These are phyloP conservation scores for Arthrobotrys megalospora DNA, from an alignment of 2,329 filamentous ascomycete species.

Conservation along the genomic window DNA sequence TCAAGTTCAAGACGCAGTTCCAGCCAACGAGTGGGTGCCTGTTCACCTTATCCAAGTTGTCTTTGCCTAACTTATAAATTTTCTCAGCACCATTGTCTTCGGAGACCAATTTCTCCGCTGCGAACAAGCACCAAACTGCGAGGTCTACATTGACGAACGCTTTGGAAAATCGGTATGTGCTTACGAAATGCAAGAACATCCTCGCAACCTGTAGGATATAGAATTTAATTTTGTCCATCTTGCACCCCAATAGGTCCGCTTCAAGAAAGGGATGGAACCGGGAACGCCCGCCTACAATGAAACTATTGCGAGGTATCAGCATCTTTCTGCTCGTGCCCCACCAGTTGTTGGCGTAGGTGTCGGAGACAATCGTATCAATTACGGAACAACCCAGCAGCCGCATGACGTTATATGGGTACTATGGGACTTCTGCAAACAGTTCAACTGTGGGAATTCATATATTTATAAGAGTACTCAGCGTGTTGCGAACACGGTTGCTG, in stretches of 20 bases:
- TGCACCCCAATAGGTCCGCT: background rate
- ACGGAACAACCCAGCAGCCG: conserved; percentile 1
- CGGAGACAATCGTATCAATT: conserved; percentile 11
- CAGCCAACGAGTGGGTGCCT: background rate
- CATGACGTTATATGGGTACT: conserved; percentile 4
- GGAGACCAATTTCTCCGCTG: background rate
- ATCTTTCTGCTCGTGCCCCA: background rate
- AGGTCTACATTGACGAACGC: background rate
- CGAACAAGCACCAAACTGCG: background rate
- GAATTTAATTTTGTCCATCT: too few relatives aligned
- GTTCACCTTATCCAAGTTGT: background rate
- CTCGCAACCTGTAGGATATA: background rate
- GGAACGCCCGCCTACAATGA: conserved; percentile 14
- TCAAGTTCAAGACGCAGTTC: background rate
- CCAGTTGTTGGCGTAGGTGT: background rate
- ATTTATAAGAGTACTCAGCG: conserved; percentile 13
- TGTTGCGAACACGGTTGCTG: background rate
- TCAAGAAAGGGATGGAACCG: conserved; percentile 19
- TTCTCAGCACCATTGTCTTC: background rate
- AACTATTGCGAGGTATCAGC: background rate
- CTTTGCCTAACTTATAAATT: background rate
- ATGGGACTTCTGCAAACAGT: conserved; percentile 3
- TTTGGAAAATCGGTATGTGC: conserved; percentile 11
- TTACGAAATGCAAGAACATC: background rate
- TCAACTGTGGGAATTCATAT: background rate